Conservation (phyloP, 306 rosid species). For the Dryas octopetala region DNA sequence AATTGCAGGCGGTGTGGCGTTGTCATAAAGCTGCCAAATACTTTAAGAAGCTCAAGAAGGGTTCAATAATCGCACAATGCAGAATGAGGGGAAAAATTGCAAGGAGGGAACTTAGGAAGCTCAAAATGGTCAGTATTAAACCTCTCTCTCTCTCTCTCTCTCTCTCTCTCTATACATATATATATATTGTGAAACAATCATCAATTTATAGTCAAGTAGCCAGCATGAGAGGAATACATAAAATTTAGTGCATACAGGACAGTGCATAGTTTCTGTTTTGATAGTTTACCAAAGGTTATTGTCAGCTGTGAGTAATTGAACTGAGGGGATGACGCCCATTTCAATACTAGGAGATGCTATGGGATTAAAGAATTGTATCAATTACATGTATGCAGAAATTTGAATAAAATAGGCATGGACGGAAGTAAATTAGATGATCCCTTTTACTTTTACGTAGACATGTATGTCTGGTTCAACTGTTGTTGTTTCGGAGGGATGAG, state of each 20-base stretch:
- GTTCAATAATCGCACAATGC: slow-evolving; percentile 74
- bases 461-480: neutral
- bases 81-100: slow-evolving; percentile 79
- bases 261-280: neutral
- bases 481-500: neutral
- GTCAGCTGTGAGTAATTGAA: neutral
- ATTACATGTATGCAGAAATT: neutral
- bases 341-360: neutral
- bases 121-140: slow-evolving; percentile 67
- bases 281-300: neutral
- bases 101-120: slow-evolving; percentile 83
- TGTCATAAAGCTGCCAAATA: slow-evolving; percentile 71
- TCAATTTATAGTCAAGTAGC: neutral
- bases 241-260: neutral
- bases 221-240: neutral
- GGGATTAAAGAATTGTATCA: neutral
- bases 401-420: neutral
- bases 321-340: neutral
- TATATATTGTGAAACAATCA: neutral
- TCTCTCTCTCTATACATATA: neutral
- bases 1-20: slow-evolving; percentile 80
- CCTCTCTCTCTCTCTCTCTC: neutral
- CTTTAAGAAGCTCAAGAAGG: slow-evolving; percentile 75
- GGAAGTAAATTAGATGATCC: neutral
- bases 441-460: neutral